phyloP scores from a whole-genome alignment of 371 early-diverging fungal species.

The Capniomyces stellatus region DNA sequence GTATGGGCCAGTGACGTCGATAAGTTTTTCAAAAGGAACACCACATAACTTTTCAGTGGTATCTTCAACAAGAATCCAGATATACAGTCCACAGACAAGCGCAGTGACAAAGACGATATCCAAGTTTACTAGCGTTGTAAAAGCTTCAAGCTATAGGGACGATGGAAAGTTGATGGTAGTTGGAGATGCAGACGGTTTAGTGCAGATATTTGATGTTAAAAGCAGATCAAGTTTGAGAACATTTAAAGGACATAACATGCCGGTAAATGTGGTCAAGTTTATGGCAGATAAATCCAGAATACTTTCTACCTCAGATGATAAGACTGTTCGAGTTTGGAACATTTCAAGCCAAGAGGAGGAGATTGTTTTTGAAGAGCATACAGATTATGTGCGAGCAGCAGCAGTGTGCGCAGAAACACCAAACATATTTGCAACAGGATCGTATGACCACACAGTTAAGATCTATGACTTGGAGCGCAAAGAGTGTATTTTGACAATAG shows the following conservation, averaged over 20 bases:
- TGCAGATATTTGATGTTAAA: slow-evolving; percentile 62
- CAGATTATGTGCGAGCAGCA: slow-evolving; percentile 76
- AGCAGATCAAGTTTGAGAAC: slow-evolving; percentile 76
- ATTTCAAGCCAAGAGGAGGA: slow-evolving; percentile 64
- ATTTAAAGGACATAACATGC: slow-evolving; percentile 64
- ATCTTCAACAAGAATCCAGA: slow-evolving; percentile 73
- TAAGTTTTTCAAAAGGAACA: slow-evolving; percentile 63
- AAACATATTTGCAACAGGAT: slow-evolving; percentile 63
- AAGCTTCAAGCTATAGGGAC: slow-evolving; percentile 53
- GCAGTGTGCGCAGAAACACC: slow-evolving; percentile 56
- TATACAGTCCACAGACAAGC: slow-evolving; percentile 67
- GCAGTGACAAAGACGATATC: slow-evolving; percentile 70
- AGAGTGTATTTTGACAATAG: slow-evolving; percentile 53
- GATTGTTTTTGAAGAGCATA: slow-evolving; percentile 58
- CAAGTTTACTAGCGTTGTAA: slow-evolving; percentile 76
- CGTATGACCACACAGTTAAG: slow-evolving; percentile 86
- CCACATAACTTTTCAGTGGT: slow-evolving; percentile 83
- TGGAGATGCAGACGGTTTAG: slow-evolving; percentile 74
- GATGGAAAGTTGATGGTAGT: slow-evolving; percentile 86
- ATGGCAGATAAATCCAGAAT: slow-evolving; percentile 58
- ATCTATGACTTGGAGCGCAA: slow-evolving; percentile 76
- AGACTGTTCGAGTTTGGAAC: slow-evolving; percentile 82
- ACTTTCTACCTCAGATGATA: slow-evolving; percentile 76
- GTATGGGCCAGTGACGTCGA: slow-evolving; percentile 59
- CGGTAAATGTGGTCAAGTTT: slow-evolving; percentile 68